Percentiles rank a stretch among this genome's conserved stretches.
These are phyloP conservation scores for Thinopyrum obtusiflorum DNA, from an alignment of 202 grass and related monocot genomes.

Conservation along the genomic window DNA sequence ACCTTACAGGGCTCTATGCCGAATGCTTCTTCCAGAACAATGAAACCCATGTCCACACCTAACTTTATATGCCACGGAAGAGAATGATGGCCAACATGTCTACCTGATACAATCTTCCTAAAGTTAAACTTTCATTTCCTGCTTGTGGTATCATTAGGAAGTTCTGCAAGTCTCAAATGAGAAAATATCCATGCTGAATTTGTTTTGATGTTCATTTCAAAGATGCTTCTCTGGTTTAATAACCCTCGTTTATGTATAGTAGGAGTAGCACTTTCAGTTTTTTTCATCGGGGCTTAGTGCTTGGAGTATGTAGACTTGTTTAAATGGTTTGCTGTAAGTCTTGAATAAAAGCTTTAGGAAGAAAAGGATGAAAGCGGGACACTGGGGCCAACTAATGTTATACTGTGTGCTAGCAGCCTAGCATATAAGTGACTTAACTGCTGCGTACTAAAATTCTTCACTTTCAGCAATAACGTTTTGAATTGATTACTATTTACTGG, in stretches of 20 bases:
- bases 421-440: too few species aligned
- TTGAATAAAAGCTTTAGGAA: background rate
- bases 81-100: too few species aligned
- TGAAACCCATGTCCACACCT: too few species aligned
- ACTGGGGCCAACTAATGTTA: background rate
- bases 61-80: too few species aligned
- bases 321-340: background rate
- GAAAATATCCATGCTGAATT: constrained; percentile 14
- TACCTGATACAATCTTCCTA: too few species aligned
- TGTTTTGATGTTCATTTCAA: background rate
- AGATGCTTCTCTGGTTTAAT: background rate
- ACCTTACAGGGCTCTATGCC: too few species aligned
- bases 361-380: background rate
- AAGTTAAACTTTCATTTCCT: too few species aligned
- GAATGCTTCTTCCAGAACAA: too few species aligned
- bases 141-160: too few species aligned
- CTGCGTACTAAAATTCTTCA: too few species aligned
- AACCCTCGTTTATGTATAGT: background rate
- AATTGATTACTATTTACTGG: background rate
- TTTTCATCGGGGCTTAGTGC: background rate
- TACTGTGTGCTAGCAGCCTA: background rate
- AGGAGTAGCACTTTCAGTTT: background rate
- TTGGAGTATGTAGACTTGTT: background rate
- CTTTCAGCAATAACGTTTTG: background rate
- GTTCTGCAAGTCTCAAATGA: constrained; percentile 24